Evolutionary conservation across 1,284 basidiomycete genomes (phyloP).

Genomic region (Tilletia walkeri): DNA sequence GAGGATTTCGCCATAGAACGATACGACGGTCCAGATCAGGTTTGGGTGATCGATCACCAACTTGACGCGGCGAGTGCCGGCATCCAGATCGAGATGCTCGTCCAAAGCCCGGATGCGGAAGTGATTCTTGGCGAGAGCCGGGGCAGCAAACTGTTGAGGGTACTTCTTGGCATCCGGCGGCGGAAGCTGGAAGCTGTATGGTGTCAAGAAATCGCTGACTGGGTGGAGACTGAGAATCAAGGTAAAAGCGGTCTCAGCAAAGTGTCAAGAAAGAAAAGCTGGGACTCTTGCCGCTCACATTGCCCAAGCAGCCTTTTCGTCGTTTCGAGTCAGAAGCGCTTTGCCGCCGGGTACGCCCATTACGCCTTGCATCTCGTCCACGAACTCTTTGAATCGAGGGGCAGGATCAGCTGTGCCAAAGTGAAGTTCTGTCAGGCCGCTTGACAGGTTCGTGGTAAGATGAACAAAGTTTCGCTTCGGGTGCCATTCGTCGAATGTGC

Average conservation of each 20-base stretch:
- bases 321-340: slow-evolving; percentile 34
- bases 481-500: slow-evolving; percentile 77
- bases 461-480: slow-evolving; percentile 84
- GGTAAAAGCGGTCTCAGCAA: slow-evolving; percentile 33
- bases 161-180: slow-evolving; percentile 56
- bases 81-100: slow-evolving; percentile 63
- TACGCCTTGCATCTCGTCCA: slow-evolving; percentile 64
- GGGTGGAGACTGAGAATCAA: slow-evolving; percentile 67
- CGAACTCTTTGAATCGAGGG: slow-evolving; percentile 69
- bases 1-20: slow-evolving; percentile 87
- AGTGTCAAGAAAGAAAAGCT: slow-evolving; percentile 37
- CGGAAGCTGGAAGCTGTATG: slow-evolving; percentile 70
- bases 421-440: slow-evolving; percentile 76
- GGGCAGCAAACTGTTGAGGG: slow-evolving; percentile 28
- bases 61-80: slow-evolving; percentile 71
- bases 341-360: slow-evolving; percentile 61
- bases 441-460: slow-evolving; percentile 72
- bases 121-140: slow-evolving; percentile 29
- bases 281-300: neutral
- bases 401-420: slow-evolving; percentile 80
- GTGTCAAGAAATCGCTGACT: slow-evolving; percentile 68
- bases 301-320: slow-evolving; percentile 11
- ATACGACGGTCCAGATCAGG: slow-evolving; percentile 84
- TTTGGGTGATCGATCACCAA: slow-evolving; percentile 76
- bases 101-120: slow-evolving; percentile 69